Base-by-base conservation (phyloP, 139 green algal genomes). In the Bryopsis sp. region DNA sequence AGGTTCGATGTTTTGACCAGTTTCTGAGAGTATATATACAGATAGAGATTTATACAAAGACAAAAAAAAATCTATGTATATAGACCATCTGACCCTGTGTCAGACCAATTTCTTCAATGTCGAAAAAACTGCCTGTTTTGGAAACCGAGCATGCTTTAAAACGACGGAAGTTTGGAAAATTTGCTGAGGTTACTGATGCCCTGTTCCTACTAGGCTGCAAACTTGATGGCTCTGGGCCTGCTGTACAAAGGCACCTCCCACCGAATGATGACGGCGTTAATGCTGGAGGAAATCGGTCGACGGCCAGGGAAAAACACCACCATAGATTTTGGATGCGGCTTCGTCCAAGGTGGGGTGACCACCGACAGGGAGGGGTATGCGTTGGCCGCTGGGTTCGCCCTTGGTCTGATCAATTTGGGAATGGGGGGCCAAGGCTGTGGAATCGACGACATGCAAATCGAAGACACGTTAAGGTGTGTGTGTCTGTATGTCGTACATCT, bases 201-300 rank as follows among this genome's bases (percentile, higher is more conserved):
- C 59, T 67, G 7, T 31, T 29, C 19, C 7, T 26, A 71, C 35
- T 87, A 93, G 78, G 73, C 86, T 0, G 85, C 93, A 0, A 87
- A 91, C 0, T 78, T 98, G 37, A 38, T 97, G 48, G 86, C 86
- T 4, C 54, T 95, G 7, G 93, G 93, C 2, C 82, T 98, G 62
- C 78, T 98, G 7, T 95, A 95, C 72, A 73, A 91, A 64, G 88
- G 86, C 43, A 86, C 80, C 26, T 84, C 81, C 35, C 89, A 98
- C 65, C 82, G 91, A 46, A 79, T 91, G 32, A 95, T 95, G 74
- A 82, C 82, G 0, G 90, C 95, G 68, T 88, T 89, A 2, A 74
- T 99, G 78, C 68, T 98, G 24, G 78, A 87, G 15, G 93, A 99
- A 81, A 90, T 99, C 29, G 81, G 83, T 39, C 72, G 85, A 33